Base-by-base conservation (phyloP, 345 rosid genomes). In the Microcos paniculata region DNA sequence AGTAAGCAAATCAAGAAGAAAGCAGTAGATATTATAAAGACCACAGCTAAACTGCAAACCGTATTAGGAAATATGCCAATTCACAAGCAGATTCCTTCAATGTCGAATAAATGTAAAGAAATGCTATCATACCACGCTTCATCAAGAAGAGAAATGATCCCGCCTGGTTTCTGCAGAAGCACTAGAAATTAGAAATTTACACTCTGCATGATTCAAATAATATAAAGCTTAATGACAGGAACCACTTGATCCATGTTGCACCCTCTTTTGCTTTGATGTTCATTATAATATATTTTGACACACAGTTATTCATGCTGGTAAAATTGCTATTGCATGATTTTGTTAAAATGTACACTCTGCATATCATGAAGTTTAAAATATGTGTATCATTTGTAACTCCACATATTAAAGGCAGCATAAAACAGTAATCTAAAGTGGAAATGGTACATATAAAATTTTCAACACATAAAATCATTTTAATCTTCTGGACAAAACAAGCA, bases 111-210 rank as follows among this genome's bases (percentile, higher is more conserved):
- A 64, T 57, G 76, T 21, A 74, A 73, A 80, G 58, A 72, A 63
- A 69, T 15, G 4, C 63, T 49, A 66, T 62, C 82, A 51, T 94
- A 94, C 99, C 99, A 92, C 75, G 97, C 92, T 83, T 94, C 99
- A 76, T 92, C 98, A 30, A 94, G 93, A 78, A 94, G 87, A 65
- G 98, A 85, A 75, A 94, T 90, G 77, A 92, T 88, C 78, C 99
- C 98, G 38, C 95, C 95, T 4, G 98, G 90, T 86, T 92, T 92
- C 99, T 94, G 97, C 83, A 82, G 82, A 71, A 80, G 81, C 69
- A 82, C 26, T 30, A 78, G 40, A 69, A 71, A 73, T 80, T 63
- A 75, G 80, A 80, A 51, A 75, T 62, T 70, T 43, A n/a, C n/a
- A n/a, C n/a, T n/a, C n/a, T 3, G 30, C 16, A 30, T 8, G 30